Evolutionary conservation across 2,329 filamentous ascomycete species (phyloP).

Genomic region (Whalleya microplaca): DNA sequence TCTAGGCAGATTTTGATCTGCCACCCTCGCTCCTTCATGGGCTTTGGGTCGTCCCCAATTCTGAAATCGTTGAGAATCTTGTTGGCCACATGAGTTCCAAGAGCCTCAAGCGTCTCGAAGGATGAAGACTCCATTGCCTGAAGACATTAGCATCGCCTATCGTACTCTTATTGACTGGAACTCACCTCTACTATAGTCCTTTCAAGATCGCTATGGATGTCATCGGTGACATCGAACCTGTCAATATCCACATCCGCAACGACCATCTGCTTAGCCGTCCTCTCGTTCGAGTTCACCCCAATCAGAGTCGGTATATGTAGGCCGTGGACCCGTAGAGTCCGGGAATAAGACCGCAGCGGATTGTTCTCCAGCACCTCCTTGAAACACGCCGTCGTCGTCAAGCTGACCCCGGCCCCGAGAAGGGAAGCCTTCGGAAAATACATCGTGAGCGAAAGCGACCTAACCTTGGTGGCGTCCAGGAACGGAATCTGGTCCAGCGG

Average conservation of each 20-base stretch:
- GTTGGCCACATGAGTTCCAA: conserved; percentile 54
- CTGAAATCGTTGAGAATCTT: conserved; percentile 50
- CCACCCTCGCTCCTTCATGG: conserved; percentile 48
- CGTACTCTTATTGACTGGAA: not conserved
- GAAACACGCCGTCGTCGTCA: conserved; percentile 52
- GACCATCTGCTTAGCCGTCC: conserved; percentile 67
- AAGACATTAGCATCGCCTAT: not conserved
- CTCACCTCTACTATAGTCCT: conserved; percentile 63
- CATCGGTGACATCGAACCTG: conserved; percentile 45
- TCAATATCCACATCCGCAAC: conserved; percentile 67
- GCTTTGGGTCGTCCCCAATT: conserved; percentile 32
- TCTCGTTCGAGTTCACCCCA: conserved; percentile 74
- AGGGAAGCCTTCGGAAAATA: conserved; percentile 70
- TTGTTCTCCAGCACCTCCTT: conserved; percentile 31
- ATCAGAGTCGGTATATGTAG: conserved; percentile 69
- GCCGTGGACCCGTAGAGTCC: conserved; percentile 54
- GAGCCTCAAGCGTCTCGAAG: conserved; percentile 66
- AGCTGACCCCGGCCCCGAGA: conserved; percentile 62
- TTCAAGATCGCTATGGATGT: conserved; percentile 62
- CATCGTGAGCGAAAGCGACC: conserved; percentile 56
- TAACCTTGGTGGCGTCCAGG: conserved; percentile 43
- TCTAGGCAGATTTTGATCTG: conserved; percentile 65
- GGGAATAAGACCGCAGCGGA: conserved; percentile 35
- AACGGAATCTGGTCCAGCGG: conserved; percentile 39
- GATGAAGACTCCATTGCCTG: conserved; percentile 59